These are phyloP conservation scores for Nyctanthes arbortristis DNA, from an alignment of 257 asterid genomes.

Conservation along the genomic window DNA sequence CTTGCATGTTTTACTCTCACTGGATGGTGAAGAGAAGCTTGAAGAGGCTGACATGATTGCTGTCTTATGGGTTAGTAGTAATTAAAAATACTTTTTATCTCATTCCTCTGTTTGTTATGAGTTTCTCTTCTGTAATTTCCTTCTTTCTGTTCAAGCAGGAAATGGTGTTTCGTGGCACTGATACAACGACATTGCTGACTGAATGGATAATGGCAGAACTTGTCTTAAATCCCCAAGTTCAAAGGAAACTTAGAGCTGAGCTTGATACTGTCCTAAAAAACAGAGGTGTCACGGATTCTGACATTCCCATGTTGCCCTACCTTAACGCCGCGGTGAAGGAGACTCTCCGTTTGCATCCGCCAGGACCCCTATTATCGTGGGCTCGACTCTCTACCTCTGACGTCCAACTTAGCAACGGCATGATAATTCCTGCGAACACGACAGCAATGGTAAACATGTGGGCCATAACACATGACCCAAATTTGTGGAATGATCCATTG, in stretches of 20 bases:
- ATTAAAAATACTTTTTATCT: neutral
- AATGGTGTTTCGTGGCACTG: slow-evolving; percentile 62
- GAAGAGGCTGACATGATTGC: slow-evolving; percentile 58
- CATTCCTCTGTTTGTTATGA: neutral
- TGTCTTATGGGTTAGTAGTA: slow-evolving; percentile 54
- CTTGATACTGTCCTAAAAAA: slow-evolving; percentile 19
- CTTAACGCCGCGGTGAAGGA: slow-evolving; percentile 54
- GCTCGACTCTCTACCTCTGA: slow-evolving; percentile 43
- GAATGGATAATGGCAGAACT: slow-evolving; percentile 65
- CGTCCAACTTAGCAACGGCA: slow-evolving; percentile 46
- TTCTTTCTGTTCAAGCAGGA: slow-evolving; percentile 28
- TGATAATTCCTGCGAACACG: slow-evolving; percentile 50
- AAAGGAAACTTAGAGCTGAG: slow-evolving; percentile 32
- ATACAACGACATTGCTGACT: slow-evolving; percentile 48
- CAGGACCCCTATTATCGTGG: slow-evolving; percentile 62
- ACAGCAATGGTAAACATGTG: slow-evolving; percentile 68
- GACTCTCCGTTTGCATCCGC: slow-evolving; percentile 57
- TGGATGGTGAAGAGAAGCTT: slow-evolving; percentile 52
- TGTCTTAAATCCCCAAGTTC: slow-evolving; percentile 39
- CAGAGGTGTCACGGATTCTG: slow-evolving; percentile 26
- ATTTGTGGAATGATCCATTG: slow-evolving; percentile 36
- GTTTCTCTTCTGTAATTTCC: neutral
- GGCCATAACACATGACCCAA: slow-evolving; percentile 56
- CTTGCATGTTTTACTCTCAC: slow-evolving; percentile 52
- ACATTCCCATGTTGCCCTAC: slow-evolving; percentile 38